These are phyloP conservation scores for Magnolia changhungtana DNA, from an alignment of 164 flowering plant genomes.

Conservation along the genomic window DNA sequence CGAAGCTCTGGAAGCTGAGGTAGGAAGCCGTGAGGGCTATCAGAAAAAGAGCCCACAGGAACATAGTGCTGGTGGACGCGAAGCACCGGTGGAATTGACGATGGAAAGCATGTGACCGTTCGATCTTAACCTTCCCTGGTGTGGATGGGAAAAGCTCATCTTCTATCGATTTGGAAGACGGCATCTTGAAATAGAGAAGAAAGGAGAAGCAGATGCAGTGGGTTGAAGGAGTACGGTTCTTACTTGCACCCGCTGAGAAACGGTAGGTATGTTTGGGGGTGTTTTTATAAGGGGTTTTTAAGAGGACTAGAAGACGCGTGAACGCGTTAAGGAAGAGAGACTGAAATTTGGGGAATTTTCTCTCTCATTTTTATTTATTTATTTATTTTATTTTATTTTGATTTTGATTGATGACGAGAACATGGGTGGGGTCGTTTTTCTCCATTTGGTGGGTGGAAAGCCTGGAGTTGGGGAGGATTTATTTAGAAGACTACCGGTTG, in stretches of 20 bases:
- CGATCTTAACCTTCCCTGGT: conserved; percentile 43
- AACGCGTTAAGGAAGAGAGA: conserved; percentile 18
- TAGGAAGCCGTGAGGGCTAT: conserved; percentile 21
- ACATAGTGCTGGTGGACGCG: conserved; percentile 23
- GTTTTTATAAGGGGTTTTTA: conserved; percentile 1
- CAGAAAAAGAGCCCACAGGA: conserved; percentile 35
- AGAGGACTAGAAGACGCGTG: conserved; percentile 12
- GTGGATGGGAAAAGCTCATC: conserved; percentile 35
- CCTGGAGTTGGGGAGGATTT: background rate
- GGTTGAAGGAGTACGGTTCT: background rate
- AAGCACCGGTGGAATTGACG: conserved; percentile 22
- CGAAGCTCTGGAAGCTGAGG: conserved; percentile 16
- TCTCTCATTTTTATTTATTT: background rate
- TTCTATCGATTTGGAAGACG: conserved; percentile 10
- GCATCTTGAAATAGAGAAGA: conserved; percentile 1
- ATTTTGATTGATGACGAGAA: background rate
- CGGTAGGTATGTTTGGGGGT: background rate
- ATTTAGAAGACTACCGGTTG: background rate
- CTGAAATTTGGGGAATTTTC: background rate
- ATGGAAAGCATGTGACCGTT: conserved; percentile 21
- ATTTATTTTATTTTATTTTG: background rate
- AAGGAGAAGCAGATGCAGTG: background rate
- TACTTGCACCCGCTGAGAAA: conserved; percentile 12
- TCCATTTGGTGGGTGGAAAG: background rate
- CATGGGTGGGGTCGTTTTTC: background rate